Evolutionary conservation across 2,329 filamentous ascomycete genomes (phyloP).

Genomic region (Penicillium sp.): DNA sequence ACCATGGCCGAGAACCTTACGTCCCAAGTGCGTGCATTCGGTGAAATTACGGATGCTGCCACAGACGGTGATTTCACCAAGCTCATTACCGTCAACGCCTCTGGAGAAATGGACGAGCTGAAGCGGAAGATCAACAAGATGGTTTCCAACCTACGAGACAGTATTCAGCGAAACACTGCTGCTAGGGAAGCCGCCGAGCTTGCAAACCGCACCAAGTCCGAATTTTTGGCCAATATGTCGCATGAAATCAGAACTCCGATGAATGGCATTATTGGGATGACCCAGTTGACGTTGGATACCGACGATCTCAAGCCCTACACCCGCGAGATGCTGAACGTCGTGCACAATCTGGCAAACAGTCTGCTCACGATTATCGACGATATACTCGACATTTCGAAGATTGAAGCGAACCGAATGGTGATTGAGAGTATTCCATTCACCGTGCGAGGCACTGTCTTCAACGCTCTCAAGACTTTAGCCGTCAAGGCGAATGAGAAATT

Average conservation of each 20-base stretch:
- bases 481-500: slow-evolving; percentile 96
- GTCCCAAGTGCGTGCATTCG: slow-evolving; percentile 95
- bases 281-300: slow-evolving; percentile 90
- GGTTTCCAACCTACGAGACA: slow-evolving; percentile 92
- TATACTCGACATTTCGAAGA: slow-evolving; percentile 66
- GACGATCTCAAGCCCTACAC: slow-evolving; percentile 93
- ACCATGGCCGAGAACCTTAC: slow-evolving; percentile 87
- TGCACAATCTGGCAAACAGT: slow-evolving; percentile 94
- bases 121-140: slow-evolving; percentile 99
- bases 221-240: slow-evolving; percentile 98
- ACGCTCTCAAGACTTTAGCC: slow-evolving; percentile 92
- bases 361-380: slow-evolving; percentile 93
- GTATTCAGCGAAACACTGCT: slow-evolving; percentile 93
- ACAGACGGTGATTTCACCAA: slow-evolving; percentile 97
- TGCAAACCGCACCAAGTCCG: slow-evolving; percentile 96
- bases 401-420: slow-evolving; percentile 96
- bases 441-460: slow-evolving; percentile 90
- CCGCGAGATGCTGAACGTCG: slow-evolving; percentile 97
- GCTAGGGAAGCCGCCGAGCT: slow-evolving; percentile 93
- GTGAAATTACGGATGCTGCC: slow-evolving; percentile 95
- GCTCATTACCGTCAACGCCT: slow-evolving; percentile 92
- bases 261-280: slow-evolving; percentile 98
- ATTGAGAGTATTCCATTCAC: slow-evolving; percentile 98
- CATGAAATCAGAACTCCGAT: slow-evolving; percentile 97
- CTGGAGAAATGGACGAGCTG: slow-evolving; percentile 97